Percentiles rank a stretch among this genome's conserved stretches.
These are phyloP conservation scores for Wickerhamomyces queroliae DNA, from an alignment of 805 yeast species.

Conservation along the genomic window DNA sequence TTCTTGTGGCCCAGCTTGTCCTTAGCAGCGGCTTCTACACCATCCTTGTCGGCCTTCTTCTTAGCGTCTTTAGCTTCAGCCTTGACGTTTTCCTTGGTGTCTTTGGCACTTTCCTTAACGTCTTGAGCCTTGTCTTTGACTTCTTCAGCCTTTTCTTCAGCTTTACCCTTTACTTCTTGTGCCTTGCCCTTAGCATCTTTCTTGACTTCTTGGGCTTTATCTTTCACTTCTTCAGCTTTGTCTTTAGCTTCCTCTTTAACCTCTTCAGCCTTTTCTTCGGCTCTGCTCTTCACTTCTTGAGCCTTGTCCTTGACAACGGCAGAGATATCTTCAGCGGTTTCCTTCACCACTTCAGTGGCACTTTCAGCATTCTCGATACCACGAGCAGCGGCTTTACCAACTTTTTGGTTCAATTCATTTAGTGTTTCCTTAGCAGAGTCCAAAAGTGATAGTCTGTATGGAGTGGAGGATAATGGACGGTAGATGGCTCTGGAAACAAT, in stretches of 20 bases:
- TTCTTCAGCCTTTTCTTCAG: background rate
- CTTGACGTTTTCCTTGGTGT: constrained; percentile 3
- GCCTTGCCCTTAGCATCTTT: background rate
- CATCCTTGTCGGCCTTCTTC: background rate
- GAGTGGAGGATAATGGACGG: constrained; percentile 5
- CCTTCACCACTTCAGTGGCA: constrained; percentile 8
- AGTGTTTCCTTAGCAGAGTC: constrained; percentile 18
- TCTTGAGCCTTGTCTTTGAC: constrained; percentile 1
- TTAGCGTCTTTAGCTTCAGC: constrained; percentile 4
- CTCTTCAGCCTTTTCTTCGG: background rate
- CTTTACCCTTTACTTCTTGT: constrained; percentile 1
- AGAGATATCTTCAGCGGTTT: constrained; percentile 1
- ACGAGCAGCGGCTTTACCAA: constrained; percentile 20
- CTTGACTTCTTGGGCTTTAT: constrained; percentile 1
- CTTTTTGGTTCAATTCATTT: constrained; percentile 16
- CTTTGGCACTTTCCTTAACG: background rate
- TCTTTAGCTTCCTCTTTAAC: constrained; percentile 4
- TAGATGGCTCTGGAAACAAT: background rate
- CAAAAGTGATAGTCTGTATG: constrained; percentile 14
- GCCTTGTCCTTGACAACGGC: background rate
- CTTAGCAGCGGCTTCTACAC: constrained; percentile 1
- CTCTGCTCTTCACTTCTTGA: constrained; percentile 4
- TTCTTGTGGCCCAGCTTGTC: background rate
- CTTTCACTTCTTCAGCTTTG: constrained; percentile 2
- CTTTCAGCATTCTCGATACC: constrained; percentile 15